Evolutionary conservation across 2,329 filamentous ascomycete genomes (phyloP).

Genomic region (Botrytis fabae): DNA sequence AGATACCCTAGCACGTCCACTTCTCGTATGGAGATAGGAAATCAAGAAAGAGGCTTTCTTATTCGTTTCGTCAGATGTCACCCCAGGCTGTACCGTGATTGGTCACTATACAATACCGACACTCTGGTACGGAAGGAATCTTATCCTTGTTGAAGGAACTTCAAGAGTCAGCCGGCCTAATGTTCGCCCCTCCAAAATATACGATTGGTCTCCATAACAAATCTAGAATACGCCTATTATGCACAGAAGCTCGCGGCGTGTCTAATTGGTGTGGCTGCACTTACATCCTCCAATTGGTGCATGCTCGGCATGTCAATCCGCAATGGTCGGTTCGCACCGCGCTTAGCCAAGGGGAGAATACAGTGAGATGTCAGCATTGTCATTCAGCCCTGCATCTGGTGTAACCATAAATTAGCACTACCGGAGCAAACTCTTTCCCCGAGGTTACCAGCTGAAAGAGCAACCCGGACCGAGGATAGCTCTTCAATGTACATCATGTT

Average conservation of each 20-base stretch:
- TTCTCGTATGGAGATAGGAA: not conserved
- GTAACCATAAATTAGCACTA: not conserved
- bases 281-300: not conserved
- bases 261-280: not conserved
- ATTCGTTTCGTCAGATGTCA: not conserved
- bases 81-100: not conserved
- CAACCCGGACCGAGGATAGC: not conserved
- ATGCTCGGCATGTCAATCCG: conserved; percentile 2
- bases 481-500: conserved; percentile 1
- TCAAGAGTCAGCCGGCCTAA: conserved; percentile 6
- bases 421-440: not conserved
- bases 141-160: not conserved
- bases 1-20: not conserved
- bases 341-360: conserved; percentile 3
- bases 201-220: not conserved
- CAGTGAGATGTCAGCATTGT: not conserved
- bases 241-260: not conserved
- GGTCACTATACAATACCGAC: not conserved
- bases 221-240: conserved; percentile 1
- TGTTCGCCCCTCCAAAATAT: not conserved
- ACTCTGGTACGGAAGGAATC: not conserved
- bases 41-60: not conserved
- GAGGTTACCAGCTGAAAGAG: not conserved
- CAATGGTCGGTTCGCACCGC: conserved; percentile 11
- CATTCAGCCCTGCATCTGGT: conserved; percentile 5